Conservation (phyloP, 1,284 basidiomycete genomes). For the Peniophora sp. region DNA sequence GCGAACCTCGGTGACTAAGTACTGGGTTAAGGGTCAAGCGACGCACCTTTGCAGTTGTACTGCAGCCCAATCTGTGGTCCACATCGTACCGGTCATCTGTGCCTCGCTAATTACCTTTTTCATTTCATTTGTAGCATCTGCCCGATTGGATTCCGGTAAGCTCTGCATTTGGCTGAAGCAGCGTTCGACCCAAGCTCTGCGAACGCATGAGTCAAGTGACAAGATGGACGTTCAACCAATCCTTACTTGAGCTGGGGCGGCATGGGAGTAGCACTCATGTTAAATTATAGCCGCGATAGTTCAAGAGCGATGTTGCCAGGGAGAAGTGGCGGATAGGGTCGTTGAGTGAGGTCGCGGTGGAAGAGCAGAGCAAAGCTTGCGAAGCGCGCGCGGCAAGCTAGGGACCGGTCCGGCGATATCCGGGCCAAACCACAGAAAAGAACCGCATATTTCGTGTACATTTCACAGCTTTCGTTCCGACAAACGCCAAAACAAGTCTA, state of each 20-base stretch:
- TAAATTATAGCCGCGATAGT: not conserved
- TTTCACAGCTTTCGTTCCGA: too few species aligned
- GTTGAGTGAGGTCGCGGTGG: not conserved
- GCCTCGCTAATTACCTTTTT: constrained; percentile 83
- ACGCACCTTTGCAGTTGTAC: constrained; percentile 73
- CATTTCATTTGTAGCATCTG: constrained; percentile 72
- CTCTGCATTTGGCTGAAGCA: constrained; percentile 69
- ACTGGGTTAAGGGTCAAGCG: constrained; percentile 9
- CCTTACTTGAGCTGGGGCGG: constrained; percentile 30
- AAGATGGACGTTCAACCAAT: too few species aligned
- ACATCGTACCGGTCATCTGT: constrained; percentile 71
- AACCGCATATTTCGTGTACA: too few species aligned
- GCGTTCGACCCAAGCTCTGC: constrained; percentile 78
- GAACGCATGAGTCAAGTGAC: not conserved
- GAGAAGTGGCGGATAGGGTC: constrained; percentile 3
- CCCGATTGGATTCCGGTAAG: constrained; percentile 51
- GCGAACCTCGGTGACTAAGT: constrained; percentile 16
- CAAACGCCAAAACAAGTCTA: too few species aligned
- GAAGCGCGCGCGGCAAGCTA: too few species aligned
- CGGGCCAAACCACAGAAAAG: too few species aligned
- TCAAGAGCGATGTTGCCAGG: not conserved
- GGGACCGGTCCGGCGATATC: too few species aligned
- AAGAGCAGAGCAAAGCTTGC: too few species aligned
- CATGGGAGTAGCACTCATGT: constrained; percentile 11
- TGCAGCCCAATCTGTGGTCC: constrained; percentile 83